Conservation (phyloP, 768 basidiomycete species). For the Phlebiopsis gigantea region DNA sequence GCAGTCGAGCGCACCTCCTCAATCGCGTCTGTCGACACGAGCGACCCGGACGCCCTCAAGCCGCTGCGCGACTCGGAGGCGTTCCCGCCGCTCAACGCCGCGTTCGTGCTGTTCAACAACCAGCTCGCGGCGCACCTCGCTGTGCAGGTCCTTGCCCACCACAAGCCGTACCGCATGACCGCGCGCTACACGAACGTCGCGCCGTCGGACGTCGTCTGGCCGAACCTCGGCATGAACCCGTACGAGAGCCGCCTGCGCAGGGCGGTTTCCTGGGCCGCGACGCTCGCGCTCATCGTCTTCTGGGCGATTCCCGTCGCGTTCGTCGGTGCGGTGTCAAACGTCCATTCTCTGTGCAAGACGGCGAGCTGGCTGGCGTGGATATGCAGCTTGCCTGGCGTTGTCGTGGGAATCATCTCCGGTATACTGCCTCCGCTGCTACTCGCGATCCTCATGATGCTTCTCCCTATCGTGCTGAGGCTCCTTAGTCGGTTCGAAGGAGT, state of each 20-base stretch:
- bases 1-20: slow-evolving; percentile 23
- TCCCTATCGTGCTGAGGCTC: slow-evolving; percentile 74
- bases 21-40: slow-evolving; percentile 13
- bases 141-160: slow-evolving; percentile 62
- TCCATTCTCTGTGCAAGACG: slow-evolving; percentile 54
- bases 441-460: slow-evolving; percentile 84
- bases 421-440: slow-evolving; percentile 80
- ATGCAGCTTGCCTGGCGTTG: slow-evolving; percentile 53
- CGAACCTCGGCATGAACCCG: slow-evolving; percentile 77
- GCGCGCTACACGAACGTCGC: slow-evolving; percentile 72
- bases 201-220: slow-evolving; percentile 79
- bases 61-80: slow-evolving; percentile 17
- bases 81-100: slow-evolving; percentile 35
- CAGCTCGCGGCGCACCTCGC: slow-evolving; percentile 91
- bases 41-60: slow-evolving; percentile 22
- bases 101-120: slow-evolving; percentile 83
- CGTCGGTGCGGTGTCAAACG: slow-evolving; percentile 79
- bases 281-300: slow-evolving; percentile 45
- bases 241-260: slow-evolving; percentile 46
- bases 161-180: slow-evolving; percentile 76
- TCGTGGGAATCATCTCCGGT: slow-evolving; percentile 81
- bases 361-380: slow-evolving; percentile 77
- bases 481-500: slow-evolving; percentile 86
- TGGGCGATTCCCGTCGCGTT: slow-evolving; percentile 28
- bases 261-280: slow-evolving; percentile 58